These are phyloP conservation scores for Pseudoneurospora amorphoporcata DNA, from an alignment of 495 filamentous ascomycete species.

Conservation along the genomic window DNA sequence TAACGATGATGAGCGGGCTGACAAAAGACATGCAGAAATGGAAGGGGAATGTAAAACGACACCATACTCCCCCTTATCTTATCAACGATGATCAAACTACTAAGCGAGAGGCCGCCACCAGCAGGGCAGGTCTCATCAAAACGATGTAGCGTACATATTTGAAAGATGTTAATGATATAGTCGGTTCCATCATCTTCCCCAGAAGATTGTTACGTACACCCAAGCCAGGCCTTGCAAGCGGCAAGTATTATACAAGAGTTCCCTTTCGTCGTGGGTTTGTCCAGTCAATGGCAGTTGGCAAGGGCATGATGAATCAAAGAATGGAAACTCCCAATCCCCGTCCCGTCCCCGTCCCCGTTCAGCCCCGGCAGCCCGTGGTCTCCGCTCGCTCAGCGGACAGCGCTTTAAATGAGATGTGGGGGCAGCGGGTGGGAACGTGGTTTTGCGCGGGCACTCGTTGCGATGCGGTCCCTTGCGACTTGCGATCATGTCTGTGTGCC, in stretches of 20 bases:
- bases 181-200: not conserved
- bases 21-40: not conserved
- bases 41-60: not conserved
- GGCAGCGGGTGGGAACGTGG: not conserved
- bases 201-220: not conserved
- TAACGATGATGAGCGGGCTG: not conserved
- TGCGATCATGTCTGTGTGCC: not conserved
- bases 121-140: no score
- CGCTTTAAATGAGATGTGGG: slow-evolving; percentile 11
- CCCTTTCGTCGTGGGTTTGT: not conserved
- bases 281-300: not conserved
- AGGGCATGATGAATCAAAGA: not conserved
- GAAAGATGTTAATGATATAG: not conserved
- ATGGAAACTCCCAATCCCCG: not conserved
- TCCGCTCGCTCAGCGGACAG: not conserved
- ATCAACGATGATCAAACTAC: not conserved
- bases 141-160: not conserved
- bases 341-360: not conserved
- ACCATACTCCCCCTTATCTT: not conserved
- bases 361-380: not conserved
- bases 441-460: not conserved
- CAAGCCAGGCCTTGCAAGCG: not conserved
- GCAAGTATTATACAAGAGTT: not conserved
- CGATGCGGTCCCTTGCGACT: not conserved
- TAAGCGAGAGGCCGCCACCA: not conserved